Evolutionary conservation across 2,329 filamentous ascomycete species (phyloP), one percentile per base, ranked within the genome.

Genomic region (Colletotrichum simmondsii): DNA sequence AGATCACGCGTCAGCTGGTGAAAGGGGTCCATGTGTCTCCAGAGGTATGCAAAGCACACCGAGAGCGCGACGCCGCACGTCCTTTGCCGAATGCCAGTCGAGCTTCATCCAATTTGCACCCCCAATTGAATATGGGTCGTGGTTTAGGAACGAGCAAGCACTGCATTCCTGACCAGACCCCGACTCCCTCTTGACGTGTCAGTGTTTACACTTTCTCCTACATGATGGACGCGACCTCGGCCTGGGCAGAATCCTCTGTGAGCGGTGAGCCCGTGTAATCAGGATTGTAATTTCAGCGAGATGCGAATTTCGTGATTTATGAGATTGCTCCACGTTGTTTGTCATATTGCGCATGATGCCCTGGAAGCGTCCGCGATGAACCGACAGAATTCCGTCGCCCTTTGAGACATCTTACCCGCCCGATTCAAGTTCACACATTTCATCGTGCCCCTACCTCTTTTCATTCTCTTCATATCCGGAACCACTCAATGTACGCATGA

Each of bases 81-180:
- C 53, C 14, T 52, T 26, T 42, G 56, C 37, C 56, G 37, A 60
- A 73, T 73, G 71, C 71, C 71, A 71, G 56, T 65, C 60, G 16
- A 5, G 5, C 30, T 19, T 58, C 19, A 49, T 65, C 24, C 65
- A 65, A 73, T 73, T 65, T 73, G 71, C 66, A 30, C 56, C 49
- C 24, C 19, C n/a, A 10, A n/a, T 11, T 32, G 37, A 42, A 42
- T 16, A 19, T 22, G 46, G 28, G 70, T 71, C 65, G 66, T 72
- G 59, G 37, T 42, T 19, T 6, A 49, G 42, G 42, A n/a, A 49
- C 42, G 42, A n/a, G 42, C 42, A 49, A 6, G 42, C 42, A 28
- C 53, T 28, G 26, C 53, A 26, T 28, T 56, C 37, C 37, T 19
- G 14, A 42, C 37, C 37, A 14, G 10, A 56, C 12, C 24, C 26